phyloP scores from a whole-genome alignment of 1,139 yeast genomes.

The Hyphopichia pseudoburtonii region DNA sequence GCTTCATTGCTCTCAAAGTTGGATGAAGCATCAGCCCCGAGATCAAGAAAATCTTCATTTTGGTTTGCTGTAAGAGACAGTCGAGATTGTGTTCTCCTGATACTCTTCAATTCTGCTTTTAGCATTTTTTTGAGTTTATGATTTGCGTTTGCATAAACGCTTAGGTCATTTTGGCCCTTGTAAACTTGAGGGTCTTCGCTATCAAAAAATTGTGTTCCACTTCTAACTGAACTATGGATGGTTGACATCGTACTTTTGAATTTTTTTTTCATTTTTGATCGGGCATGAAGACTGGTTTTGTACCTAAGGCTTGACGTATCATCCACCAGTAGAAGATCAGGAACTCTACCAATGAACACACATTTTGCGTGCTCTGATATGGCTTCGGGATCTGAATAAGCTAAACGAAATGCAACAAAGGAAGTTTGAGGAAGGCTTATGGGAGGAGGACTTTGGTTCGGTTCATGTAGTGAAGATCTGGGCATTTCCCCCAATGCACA shows the following conservation, averaged over 20 bases:
- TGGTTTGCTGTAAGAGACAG: too few species aligned
- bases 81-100: background rate
- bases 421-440: slow-evolving; percentile 30
- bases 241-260: slow-evolving; percentile 13
- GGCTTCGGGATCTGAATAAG: slow-evolving; percentile 51
- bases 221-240: slow-evolving; percentile 7
- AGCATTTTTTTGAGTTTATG: background rate
- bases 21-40: too few species aligned
- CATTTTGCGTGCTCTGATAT: slow-evolving; percentile 52
- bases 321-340: slow-evolving; percentile 57
- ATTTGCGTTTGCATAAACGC: background rate
- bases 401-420: slow-evolving; percentile 64
- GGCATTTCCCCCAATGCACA: too few species aligned
- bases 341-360: slow-evolving; percentile 63
- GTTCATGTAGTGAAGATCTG: too few species aligned
- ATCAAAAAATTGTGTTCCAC: background rate
- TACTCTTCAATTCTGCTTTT: background rate
- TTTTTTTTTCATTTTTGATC: slow-evolving; percentile 13
- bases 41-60: too few species aligned
- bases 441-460: background rate
- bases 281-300: slow-evolving; percentile 13
- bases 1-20: too few species aligned
- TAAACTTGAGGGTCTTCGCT: background rate
- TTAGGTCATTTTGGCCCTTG: background rate
- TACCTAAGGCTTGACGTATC: slow-evolving; percentile 18